Base-by-base conservation (phyloP, 805 yeast genomes). In the Candida nanaspora region DNA sequence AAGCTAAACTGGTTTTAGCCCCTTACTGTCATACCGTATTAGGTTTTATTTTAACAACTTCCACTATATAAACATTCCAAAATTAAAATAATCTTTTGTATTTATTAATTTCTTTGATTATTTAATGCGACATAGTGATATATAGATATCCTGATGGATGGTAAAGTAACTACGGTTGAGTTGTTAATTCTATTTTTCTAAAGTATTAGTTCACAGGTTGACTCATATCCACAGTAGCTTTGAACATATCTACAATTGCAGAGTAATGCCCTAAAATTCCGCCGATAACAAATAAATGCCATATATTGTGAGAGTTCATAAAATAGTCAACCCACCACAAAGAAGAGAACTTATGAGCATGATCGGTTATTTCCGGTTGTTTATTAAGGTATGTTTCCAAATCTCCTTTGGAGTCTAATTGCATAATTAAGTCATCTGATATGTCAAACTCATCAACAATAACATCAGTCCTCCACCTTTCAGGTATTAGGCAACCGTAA, bases 211-310 rank as follows among this genome's bases (percentile, higher is more conserved):
- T 23, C 26, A 23, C 11, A 8, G 10, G 10, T 23, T 23, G 10
- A 8, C n/a, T 27, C n/a, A 27, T 9, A 27, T 31, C 34, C 5
- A 31, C 15, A 6, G 19, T 9, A 16, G 16, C 7, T 11, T 25
- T n/a, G n/a, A 80, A 80, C 84, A 89, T 81, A 42, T 76, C 80
- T 46, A 86, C 65, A 30, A 87, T 67, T 13, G 94, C 91, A 41
- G 69, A 68, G 61, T 89, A 93, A 61, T 91, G 98, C 26, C 94
- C 95, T 33, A 84, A 61, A n/a, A 87, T 79, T 2, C 98, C 98
- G 21, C 84, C 70, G 15, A 93, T 74, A 25, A 93, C 98, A 56
- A 84, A 86, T 11, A 87, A 58, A 63, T 91, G 98, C 98, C 98
- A 91, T 25, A 91, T 68, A 53, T 88, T 89, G 61, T 91, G 98